Evolutionary conservation across 345 rosid genomes (phyloP), one percentile per base, ranked within the genome.

Genomic region (Eucalyptus cladocalyx): DNA sequence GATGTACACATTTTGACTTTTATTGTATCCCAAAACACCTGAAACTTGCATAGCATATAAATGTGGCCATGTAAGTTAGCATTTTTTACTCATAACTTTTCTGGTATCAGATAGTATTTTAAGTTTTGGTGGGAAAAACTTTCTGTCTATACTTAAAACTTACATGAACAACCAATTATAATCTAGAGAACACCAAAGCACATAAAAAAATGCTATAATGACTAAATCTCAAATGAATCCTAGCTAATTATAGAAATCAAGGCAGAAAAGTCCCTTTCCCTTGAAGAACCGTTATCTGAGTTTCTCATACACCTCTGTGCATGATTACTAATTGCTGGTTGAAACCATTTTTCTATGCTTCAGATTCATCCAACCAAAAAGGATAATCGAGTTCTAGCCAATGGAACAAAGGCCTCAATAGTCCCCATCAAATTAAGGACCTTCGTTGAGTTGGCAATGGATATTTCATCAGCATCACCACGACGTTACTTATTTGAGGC

Each of bases 401-500:
- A 80, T 90, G 92, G 86, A 62, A 37, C 60, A 43, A 58, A 60
- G 91, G 88, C 92, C 88, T 43, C 89, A 80, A 92, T 89, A 30
- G 53, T 53, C 60, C 98, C 98, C 53, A 89, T 96, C 56, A 96
- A 93, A 92, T 92, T 96, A 86, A 96, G 89, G 93, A 93, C 92
- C 65, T 98, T 95, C 86, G 94, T 97, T 90, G 97, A 96, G 91
- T 91, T 93, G 91, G 93, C 99, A n/a, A 97, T 98, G 99, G 99
- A 98, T 94, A 93, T 98, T 87, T 93, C 98, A 91, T 98, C 99
- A 23, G 97, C 98, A 87, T 95, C 99, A 86, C 99, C 98, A 18
- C 89, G 99, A 14, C 94, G 99, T 54, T 96, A 95, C 94, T 97
- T 97, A 93, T 98, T 98, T 8, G 99, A 98, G 98, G 99, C 94